Conservation (phyloP, 108 stramenopile species). For the Nitzschia inconspicua region DNA sequence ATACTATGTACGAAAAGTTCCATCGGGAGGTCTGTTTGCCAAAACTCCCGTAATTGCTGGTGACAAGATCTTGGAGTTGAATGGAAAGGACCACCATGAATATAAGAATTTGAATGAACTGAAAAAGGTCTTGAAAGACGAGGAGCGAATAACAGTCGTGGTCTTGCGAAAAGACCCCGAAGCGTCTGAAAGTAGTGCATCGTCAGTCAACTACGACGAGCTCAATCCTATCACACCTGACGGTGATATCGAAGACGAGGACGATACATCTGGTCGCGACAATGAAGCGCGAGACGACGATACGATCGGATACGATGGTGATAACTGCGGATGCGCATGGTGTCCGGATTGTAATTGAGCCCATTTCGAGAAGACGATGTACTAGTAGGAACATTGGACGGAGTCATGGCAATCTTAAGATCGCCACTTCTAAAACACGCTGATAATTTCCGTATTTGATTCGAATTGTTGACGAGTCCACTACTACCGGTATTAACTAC, state of each 20-base stretch:
- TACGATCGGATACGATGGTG: conserved; percentile 27
- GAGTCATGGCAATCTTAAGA: no score
- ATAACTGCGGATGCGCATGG: conserved; percentile 33
- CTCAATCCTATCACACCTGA: conserved; percentile 22
- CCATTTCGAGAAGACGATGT: no score
- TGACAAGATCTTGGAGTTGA: conserved; percentile 33
- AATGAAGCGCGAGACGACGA: conserved; percentile 17
- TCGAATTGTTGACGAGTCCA: no score
- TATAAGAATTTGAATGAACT: conserved; percentile 23
- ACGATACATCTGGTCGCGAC: no score
- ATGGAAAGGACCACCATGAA: conserved; percentile 28
- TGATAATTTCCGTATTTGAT: no score
- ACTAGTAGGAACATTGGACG: no score
- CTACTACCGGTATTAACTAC: no score
- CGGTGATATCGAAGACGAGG: conserved; percentile 15
- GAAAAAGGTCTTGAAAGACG: conserved; percentile 32
- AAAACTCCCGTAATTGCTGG: conserved; percentile 38
- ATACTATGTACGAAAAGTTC: conserved; percentile 41
- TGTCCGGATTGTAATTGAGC: conserved; percentile 27
- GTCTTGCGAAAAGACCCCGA: conserved; percentile 33
- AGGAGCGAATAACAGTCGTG: conserved; percentile 25
- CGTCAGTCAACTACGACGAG: conserved; percentile 23
- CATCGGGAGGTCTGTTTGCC: conserved; percentile 31
- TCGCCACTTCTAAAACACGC: no score
- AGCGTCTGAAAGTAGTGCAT: conserved; percentile 33